Evolutionary conservation across 352 stramenopile genomes (phyloP), one percentile per base, ranked within the genome.

Genomic region (Phytophthora sp.): DNA sequence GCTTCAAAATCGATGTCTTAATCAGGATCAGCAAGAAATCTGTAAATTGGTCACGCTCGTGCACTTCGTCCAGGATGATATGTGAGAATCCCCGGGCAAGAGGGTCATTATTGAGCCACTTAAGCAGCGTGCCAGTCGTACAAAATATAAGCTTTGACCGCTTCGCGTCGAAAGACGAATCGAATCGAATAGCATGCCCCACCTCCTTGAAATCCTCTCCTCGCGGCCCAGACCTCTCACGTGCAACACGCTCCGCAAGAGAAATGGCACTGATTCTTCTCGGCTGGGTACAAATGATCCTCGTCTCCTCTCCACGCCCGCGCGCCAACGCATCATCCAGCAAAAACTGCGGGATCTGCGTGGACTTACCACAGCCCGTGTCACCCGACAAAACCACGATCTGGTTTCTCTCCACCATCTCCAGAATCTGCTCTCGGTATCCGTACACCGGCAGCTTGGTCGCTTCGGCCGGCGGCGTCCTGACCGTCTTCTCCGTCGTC

Each of bases 11-110:
- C 18, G 65, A 95, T 15, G 76, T 92, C 66, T 85, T 96, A 71
- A 99, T 83, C 44, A 97, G 64, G 63, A 99, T 98, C 28, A 99
- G 81, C 41, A 99, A 66, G 65, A 99, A 98, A 62, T 99, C 97
- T 1, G 92, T 98, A 56, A 97, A 97, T 46, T 95, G 88, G 62
- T 98, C 94, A 11, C 95, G 87, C 71, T 99, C 96, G 76, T 98
- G 93, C 23, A 98, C 95, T 86, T 99, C 96, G 62, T 99, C 95
- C 24, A 99, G 85, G 44, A 99, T 97, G 31, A 99, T 75, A 54
- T 98, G 89, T 4, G 89, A 98, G 60, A 96, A 97, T 13, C 93
- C 88, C 2, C 46, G 63, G 0, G 95, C 77, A 21, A 85, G 69
- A 9, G 86, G 79, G 52, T 97, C 92, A 49, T 73, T 76, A 39